Base-by-base conservation (phyloP, 116 monocot genomes). In the Phalaenopsis hybrid region DNA sequence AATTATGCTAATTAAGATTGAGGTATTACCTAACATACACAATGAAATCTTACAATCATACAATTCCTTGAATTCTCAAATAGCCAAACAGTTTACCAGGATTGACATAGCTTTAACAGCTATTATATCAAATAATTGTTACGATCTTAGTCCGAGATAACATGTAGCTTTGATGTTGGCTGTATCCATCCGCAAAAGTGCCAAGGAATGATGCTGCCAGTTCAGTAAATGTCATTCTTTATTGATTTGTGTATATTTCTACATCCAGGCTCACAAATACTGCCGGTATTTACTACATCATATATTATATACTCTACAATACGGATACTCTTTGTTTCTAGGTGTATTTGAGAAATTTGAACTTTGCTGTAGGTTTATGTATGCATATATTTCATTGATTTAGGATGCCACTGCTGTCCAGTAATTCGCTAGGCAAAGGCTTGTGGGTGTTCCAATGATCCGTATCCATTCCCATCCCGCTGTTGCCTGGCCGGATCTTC, bases 371-470 rank as follows among this genome's bases (percentile, higher is more conserved):
- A 74, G 8, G 18, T 74, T 3, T 45, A 20, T 8, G 34, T 4
- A 70, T 75, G 7, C 6, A 16, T 7, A 25, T 51, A 25, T 23
- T 23, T 77, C 46, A 77, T 41, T 2, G 15, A 37, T 20, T 89
- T 79, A 96, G 13, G 92, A 85, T 25, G 94, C 96, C 25, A 94
- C 81, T 33, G 85, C 91, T 50, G 89, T 87, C 96, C 86, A 88
- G 77, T 89, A 92, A 46, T 77, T 87, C 0, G 79, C 84, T 74
- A 80, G 63, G 84, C 96, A 96, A 1, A 50, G 78, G 83, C 92
- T 96, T 33, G 81, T 91, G 0, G 94, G 96, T 4, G 94, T 91
- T 17, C 87, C 88, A 45, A 96, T 91, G 79, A 94, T 86, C 6
- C 91, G 85, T 52, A 74, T 51, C 96, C 96, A 96, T 80, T 78